Evolutionary conservation across 345 rosid genomes (phyloP).

Genomic region (Linum trigynum): DNA sequence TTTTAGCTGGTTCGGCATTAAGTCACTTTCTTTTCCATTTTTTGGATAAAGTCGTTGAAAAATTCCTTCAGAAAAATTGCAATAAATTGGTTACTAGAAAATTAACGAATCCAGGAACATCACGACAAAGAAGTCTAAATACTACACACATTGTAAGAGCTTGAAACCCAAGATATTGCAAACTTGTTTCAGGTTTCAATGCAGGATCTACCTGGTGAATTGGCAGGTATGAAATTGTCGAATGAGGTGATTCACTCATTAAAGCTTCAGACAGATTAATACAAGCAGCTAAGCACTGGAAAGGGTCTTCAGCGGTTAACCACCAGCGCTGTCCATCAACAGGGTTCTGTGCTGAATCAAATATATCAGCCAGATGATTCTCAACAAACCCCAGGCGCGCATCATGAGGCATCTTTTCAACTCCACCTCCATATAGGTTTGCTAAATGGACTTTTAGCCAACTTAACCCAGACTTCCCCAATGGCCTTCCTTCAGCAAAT

Average conservation of each 20-base stretch:
- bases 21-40: too few relatives aligned
- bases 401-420: conserved; percentile 85
- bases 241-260: conserved; percentile 63
- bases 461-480: conserved; percentile 74
- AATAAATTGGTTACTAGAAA: too few relatives aligned
- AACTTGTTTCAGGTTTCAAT: background rate
- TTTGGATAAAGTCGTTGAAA: too few relatives aligned
- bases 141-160: background rate
- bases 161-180: background rate
- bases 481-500: conserved; percentile 83
- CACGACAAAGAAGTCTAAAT: background rate
- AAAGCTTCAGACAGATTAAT: conserved; percentile 75
- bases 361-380: conserved; percentile 65
- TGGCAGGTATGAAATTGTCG: conserved; percentile 71
- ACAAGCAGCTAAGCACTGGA: conserved; percentile 96
- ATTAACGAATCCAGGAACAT: too few relatives aligned
- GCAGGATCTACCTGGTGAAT: conserved; percentile 67
- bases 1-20: too few relatives aligned
- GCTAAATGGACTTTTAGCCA: conserved; percentile 96
- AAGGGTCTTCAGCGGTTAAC: conserved; percentile 96
- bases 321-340: conserved; percentile 81
- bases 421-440: conserved; percentile 77
- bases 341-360: conserved; percentile 92
- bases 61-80: too few relatives aligned
- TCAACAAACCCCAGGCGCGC: conserved; percentile 79